Evolutionary conservation across 2,329 filamentous ascomycete species (phyloP), one percentile per base, ranked within the genome.

Genomic region (Blastomyces emzantsi): DNA sequence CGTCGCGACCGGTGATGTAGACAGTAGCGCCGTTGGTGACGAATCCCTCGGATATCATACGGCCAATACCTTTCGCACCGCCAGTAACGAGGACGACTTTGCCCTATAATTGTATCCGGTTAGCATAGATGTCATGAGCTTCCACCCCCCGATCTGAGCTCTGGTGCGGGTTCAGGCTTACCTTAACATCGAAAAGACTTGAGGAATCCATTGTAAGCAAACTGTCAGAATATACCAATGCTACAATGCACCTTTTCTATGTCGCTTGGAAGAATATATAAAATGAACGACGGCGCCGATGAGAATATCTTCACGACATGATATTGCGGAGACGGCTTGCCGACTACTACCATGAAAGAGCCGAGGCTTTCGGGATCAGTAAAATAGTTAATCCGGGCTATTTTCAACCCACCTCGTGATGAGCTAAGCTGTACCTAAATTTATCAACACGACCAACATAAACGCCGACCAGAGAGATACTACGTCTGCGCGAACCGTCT

Each of bases 91-190:
- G 78, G 66, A 78, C 79, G 66, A 81, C 73, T 71, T 78, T 78
- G 63, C 72, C 76, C 76, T 78, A 60, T 1, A 58, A 30, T 49
- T 47, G n/a, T 36, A 22, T 33, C 7, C 7, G 22, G 43, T 64
- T 90, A 79, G 73, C 86, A 85, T 63, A 83, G 71, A 66, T 81
- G 83, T 64, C 87, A 78, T 39, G 87, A 80, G 68, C 83, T 82
- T 36, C 78, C 80, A 84, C 83, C 87, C 19, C 73, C 71, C 0
- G 67, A 64, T 22, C 72, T 68, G 49, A 25, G 56, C 7, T 39
- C 9, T 8, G 0, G 22, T 36, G 13, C 36, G 60, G 11, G 28
- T 49, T 33, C 36, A 30, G 41, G 67, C 74, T 68, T 70, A 85
- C 84, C 80, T 86, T 83, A 68, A 87, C 83, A 67, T 82, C 76